A percentile compares a stretch with the other conserved stretches of the same genome.
Conservation (phyloP, 2,329 filamentous ascomycete genomes). For the Thelonectria olida region DNA sequence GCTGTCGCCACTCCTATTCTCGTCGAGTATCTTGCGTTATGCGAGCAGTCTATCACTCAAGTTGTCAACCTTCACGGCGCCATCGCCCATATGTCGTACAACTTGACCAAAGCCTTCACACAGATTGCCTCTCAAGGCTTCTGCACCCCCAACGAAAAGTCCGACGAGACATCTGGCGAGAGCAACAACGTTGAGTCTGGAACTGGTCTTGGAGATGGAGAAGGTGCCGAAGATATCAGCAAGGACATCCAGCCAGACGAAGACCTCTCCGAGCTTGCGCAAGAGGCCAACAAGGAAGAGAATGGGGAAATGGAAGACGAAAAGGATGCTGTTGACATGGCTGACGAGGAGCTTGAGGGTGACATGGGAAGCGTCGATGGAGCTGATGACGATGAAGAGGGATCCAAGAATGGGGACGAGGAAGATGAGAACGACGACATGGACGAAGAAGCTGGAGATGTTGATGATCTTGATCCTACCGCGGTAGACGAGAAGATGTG, state of each 20-base stretch:
- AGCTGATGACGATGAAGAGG: constrained; percentile 68
- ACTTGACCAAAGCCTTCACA: constrained; percentile 79
- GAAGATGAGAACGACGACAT: constrained; percentile 77
- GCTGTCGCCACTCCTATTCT: constrained; percentile 70
- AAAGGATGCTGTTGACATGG: constrained; percentile 90
- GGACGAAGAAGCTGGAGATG: constrained; percentile 89
- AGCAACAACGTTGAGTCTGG: constrained; percentile 90
- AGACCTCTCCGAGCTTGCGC: constrained; percentile 88
- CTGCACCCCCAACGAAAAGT: constrained; percentile 87
- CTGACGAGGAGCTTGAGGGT: constrained; percentile 89
- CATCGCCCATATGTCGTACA: constrained; percentile 77
- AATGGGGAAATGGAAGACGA: constrained; percentile 77
- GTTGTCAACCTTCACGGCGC: constrained; percentile 74
- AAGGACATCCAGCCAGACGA: constrained; percentile 96
- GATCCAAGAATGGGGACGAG: constrained; percentile 69
- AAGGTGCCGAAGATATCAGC: constrained; percentile 96
- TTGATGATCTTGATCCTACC: constrained; percentile 88
- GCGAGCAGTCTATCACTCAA: constrained; percentile 64
- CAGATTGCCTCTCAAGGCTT: constrained; percentile 87
- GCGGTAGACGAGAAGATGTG: constrained; percentile 99
- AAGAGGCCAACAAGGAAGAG: constrained; percentile 77
- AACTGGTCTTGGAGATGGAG: constrained; percentile 92
- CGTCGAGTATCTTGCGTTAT: constrained; percentile 74
- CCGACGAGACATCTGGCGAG: constrained; percentile 73
- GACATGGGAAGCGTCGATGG: constrained; percentile 75